Conservation (phyloP, 768 basidiomycete genomes). For the Mycena kentingensis region DNA sequence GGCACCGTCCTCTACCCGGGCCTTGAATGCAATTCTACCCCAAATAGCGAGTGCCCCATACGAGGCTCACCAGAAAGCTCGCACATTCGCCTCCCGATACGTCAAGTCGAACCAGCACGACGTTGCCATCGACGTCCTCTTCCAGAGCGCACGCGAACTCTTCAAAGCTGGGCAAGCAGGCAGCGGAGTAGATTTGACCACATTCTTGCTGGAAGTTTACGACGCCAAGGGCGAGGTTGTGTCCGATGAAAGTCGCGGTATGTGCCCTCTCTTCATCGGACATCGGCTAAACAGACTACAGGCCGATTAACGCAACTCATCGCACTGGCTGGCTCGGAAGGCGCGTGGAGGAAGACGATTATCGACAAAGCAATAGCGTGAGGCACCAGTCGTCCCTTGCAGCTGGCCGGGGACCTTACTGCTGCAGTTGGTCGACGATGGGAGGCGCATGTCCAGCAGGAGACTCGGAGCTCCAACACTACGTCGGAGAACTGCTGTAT, state of each 20-base stretch:
- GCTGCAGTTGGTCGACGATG: conserved; percentile 80
- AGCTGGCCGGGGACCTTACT: conserved; percentile 10
- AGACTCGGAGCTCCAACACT: conserved; percentile 86
- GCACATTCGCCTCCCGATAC: conserved; percentile 91
- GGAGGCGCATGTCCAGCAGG: conserved; percentile 80
- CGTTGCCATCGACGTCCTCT: conserved; percentile 90
- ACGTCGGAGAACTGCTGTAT: conserved; percentile 84
- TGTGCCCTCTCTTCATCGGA: conserved; percentile 27
- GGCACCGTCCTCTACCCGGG: conserved; percentile 54
- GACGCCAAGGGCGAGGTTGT: conserved; percentile 71
- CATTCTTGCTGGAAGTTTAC: conserved; percentile 83
- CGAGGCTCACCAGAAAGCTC: conserved; percentile 95
- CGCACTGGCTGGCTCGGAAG: conserved; percentile 76
- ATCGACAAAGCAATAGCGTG: conserved; percentile 85
- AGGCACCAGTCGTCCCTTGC: conserved; percentile 31
- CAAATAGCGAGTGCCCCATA: conserved; percentile 77
- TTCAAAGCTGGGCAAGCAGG: conserved; percentile 87
- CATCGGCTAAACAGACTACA: conserved; percentile 32
- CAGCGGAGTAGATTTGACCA: conserved; percentile 84
- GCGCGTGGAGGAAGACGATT: conserved; percentile 88
- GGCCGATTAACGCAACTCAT: conserved; percentile 90
- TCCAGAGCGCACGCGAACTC: conserved; percentile 85
- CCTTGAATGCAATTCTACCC: conserved; percentile 75
- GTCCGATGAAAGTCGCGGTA: conserved; percentile 80
- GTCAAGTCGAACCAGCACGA: conserved; percentile 78